A percentile compares a stretch with the other conserved stretches of the same genome.
Evolutionary conservation across 768 basidiomycete genomes (phyloP).

Genomic region (Lactarius sp.): DNA sequence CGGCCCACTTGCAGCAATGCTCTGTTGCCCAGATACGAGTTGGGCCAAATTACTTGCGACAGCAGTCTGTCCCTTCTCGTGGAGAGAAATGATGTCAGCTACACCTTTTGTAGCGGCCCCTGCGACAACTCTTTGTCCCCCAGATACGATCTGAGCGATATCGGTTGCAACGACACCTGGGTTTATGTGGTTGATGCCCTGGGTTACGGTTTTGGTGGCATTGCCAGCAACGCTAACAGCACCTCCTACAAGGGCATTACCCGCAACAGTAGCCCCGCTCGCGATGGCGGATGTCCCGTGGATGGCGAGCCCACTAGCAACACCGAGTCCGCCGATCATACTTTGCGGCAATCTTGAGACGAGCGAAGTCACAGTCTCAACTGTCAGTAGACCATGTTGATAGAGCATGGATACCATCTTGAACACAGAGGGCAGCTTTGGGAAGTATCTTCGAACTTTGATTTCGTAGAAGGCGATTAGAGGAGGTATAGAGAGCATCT

Average conservation of each 20-base stretch:
- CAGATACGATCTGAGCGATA: not conserved
- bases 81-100: slow-evolving; percentile 1
- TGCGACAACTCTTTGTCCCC: not conserved
- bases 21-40: not conserved
- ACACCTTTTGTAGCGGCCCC: not conserved
- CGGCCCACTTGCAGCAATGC: not conserved
- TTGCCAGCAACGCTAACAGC: not conserved
- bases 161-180: not conserved
- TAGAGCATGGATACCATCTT: slow-evolving; percentile 3
- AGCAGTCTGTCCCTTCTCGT: not conserved
- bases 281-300: not conserved
- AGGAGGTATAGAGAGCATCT: slow-evolving; percentile 9
- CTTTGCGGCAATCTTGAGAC: slow-evolving; percentile 11
- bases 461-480: slow-evolving; percentile 15
- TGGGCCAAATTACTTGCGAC: slow-evolving; percentile 1
- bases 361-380: slow-evolving; percentile 8
- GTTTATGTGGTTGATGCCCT: not conserved
- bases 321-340: slow-evolving; percentile 4
- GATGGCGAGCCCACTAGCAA: slow-evolving; percentile 6
- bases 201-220: not conserved
- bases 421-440: slow-evolving; percentile 7
- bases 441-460: slow-evolving; percentile 7
- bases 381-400: slow-evolving; percentile 8
- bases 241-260: slow-evolving; percentile 4
- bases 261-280: not conserved